Base-by-base conservation (phyloP, 306 rosid species). In the Pyrus bretschneideri region DNA sequence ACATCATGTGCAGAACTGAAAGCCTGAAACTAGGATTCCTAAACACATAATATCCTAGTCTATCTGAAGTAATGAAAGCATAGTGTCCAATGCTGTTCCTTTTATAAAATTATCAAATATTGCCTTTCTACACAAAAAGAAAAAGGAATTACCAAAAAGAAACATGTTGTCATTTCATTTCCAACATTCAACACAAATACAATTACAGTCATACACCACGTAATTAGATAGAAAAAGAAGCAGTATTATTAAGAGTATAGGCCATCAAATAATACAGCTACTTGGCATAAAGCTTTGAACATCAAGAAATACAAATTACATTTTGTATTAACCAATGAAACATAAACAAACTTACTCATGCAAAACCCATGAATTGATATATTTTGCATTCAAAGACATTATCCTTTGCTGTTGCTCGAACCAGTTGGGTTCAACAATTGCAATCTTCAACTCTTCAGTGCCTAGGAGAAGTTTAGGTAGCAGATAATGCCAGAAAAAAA, bases 361-460 rank as follows among this genome's bases (percentile, higher is more conserved):
- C 45, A 72, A 76, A 69, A 84, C 76, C 95, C 93, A 94, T 69
- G 83, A 38, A 86, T 89, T 86, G 79, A 21, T 22, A 86, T 94
- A 94, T 84, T 77, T 90, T 57, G 35, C 64, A 88, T 86, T 83
- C 82, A 94, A 81, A 66, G 88, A 85, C 76, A 85, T 84, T 74
- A 94, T 94, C 62, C 72, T 79, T 81, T 80, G 77, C 46, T 87
- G 92, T 80, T 84, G 90, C 73, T 85, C 64, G 25, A 91, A 71
- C 98, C 97, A 94, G 77, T 83, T 69, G 72, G 86, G 72, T 76
- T 89, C 98, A 77, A 83, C 85, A 84, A 89, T 82, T 15, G 77
- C 90, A 77, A 94, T 81, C 87, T 87, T 85, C 85, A 94, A 76
- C 77, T 94, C 91, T 82, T 90, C 97, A 40, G 88, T 74, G 78